These are phyloP conservation scores for Nemania bipapillata DNA, from an alignment of 2,329 filamentous ascomycete species.

Conservation along the genomic window DNA sequence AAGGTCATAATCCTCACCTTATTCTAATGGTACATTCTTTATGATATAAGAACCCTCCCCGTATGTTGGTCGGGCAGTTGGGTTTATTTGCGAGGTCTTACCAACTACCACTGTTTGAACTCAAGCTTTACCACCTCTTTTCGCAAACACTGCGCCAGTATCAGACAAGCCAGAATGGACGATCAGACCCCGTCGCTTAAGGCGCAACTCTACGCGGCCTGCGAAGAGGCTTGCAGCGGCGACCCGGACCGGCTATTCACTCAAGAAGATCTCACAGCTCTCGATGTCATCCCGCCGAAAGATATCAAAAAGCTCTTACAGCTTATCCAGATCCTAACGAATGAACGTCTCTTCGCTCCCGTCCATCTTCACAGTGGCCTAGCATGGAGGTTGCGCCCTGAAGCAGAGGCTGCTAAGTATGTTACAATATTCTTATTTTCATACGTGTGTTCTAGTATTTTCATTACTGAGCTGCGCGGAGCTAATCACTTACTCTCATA, in stretches of 20 bases:
- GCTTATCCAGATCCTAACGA: constrained; percentile 67
- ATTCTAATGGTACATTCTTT: background rate
- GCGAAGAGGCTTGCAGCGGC: constrained; percentile 59
- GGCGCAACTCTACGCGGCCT: constrained; percentile 67
- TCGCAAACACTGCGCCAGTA: constrained; percentile 20
- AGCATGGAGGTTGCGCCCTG: constrained; percentile 68
- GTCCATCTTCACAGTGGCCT: constrained; percentile 58
- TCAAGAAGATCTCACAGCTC: constrained; percentile 67
- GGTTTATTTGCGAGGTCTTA: constrained; percentile 42
- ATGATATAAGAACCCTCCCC: constrained; percentile 3
- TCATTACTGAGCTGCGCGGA: constrained; percentile 7
- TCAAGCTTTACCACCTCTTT: constrained; percentile 39
- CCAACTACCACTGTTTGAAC: constrained; percentile 40
- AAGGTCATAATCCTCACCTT: background rate
- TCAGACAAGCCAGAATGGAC: constrained; percentile 43
- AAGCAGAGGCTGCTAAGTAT: constrained; percentile 71
- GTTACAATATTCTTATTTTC: constrained; percentile 37
- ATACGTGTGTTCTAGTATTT: background rate
- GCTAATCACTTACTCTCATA: constrained; percentile 45
- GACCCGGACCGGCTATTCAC: constrained; percentile 63
- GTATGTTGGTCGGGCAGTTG: constrained; percentile 39
- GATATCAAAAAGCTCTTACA: constrained; percentile 65
- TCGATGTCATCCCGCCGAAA: constrained; percentile 67
- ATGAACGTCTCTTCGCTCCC: constrained; percentile 69
- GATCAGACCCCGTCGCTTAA: constrained; percentile 59